Conservation (phyloP, 1,284 basidiomycete genomes). For the Tylopilus microsporus region DNA sequence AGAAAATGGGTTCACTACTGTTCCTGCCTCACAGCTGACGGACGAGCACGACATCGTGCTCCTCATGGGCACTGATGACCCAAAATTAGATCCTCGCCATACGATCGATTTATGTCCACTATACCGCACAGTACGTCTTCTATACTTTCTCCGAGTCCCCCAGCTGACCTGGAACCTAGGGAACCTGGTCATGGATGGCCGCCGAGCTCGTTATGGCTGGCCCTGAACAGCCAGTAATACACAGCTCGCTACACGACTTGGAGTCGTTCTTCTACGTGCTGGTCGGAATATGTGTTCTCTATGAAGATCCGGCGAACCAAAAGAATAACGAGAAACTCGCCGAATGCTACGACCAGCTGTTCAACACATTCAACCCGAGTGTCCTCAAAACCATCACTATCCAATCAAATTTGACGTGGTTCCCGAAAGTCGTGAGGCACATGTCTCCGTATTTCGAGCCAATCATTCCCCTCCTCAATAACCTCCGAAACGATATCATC, state of each 20-base stretch:
- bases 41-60: conserved; percentile 3
- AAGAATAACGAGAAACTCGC: too few relatives aligned
- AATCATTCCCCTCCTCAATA: too few relatives aligned
- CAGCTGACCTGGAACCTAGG: background rate
- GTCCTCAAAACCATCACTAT: too few relatives aligned
- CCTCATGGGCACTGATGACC: conserved; percentile 2
- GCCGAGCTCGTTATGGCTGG: background rate
- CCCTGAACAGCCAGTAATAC: background rate
- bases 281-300: background rate
- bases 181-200: background rate
- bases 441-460: too few relatives aligned
- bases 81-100: background rate
- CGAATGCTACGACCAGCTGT: too few relatives aligned
- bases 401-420: too few relatives aligned
- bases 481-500: too few relatives aligned
- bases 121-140: background rate
- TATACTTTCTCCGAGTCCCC: too few relatives aligned
- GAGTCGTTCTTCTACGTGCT: background rate
- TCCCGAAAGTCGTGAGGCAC: too few relatives aligned
- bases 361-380: too few relatives aligned
- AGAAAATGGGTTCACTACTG: too few relatives aligned
- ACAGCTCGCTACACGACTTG: background rate
- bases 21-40: background rate
- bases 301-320: too few relatives aligned
- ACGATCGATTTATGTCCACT: conserved; percentile 9